Percentiles rank a stretch among this genome's conserved stretches.
These are phyloP conservation scores for Astrothelium subdiscretum DNA, from an alignment of 495 filamentous ascomycete species.

Conservation along the genomic window DNA sequence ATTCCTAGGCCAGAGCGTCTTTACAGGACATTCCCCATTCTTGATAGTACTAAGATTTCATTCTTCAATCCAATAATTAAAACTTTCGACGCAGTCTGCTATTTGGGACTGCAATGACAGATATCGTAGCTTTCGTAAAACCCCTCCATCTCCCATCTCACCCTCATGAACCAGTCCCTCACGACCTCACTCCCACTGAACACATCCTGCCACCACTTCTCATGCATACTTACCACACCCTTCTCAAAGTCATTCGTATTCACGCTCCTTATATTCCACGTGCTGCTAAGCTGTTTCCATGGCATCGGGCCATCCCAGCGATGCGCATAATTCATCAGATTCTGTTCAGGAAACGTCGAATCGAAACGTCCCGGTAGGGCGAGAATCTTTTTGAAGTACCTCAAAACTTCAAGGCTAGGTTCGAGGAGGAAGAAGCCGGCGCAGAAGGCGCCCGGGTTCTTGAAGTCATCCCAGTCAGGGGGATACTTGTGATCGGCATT, in stretches of 20 bases:
- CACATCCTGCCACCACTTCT: constrained; percentile 18
- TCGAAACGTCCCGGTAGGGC: not conserved
- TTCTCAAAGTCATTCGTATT: constrained; percentile 11
- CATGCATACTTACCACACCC: constrained; percentile 16
- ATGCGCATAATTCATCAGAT: constrained; percentile 6
- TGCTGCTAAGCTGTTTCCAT: not conserved
- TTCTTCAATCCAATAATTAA: too few relatives aligned
- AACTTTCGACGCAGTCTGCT: not conserved
- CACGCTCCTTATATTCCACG: constrained; percentile 1
- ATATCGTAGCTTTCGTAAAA: constrained; percentile 7
- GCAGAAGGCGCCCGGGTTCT: not conserved
- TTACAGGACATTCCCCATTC: too few relatives aligned
- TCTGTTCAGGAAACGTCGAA: not conserved
- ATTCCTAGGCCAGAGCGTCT: too few relatives aligned
- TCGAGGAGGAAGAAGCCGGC: not conserved
- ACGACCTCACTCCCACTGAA: constrained; percentile 8
- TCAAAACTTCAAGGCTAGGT: not conserved
- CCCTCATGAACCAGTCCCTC: constrained; percentile 1
- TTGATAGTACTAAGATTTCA: too few relatives aligned
- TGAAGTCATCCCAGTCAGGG: not conserved
- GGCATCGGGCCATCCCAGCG: not conserved
- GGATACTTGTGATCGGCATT: not conserved
- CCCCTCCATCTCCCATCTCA: constrained; percentile 14
- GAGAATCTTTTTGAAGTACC: not conserved
- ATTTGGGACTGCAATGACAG: not conserved